Evolutionary conservation across 2,329 filamentous ascomycete species (phyloP).

Genomic region (Aspergillus awamori): DNA sequence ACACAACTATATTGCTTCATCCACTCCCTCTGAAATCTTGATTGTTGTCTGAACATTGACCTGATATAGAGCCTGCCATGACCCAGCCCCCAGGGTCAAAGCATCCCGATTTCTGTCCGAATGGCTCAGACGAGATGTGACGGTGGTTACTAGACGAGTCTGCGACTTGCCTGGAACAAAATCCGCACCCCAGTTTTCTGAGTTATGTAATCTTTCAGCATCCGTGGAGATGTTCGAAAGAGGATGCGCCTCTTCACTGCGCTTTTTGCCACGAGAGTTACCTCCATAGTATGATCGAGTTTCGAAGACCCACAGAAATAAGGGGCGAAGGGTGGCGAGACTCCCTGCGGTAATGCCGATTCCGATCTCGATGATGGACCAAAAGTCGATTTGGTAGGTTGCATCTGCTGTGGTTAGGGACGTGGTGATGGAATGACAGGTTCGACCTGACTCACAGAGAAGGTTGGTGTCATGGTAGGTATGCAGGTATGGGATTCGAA

Average conservation of each 20-base stretch:
- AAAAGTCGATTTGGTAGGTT: slow-evolving; percentile 49
- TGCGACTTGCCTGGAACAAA: not conserved
- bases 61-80: not conserved
- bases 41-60: slow-evolving; percentile 11
- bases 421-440: not conserved
- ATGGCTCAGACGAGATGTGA: not conserved
- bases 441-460: slow-evolving; percentile 23
- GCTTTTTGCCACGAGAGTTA: not conserved
- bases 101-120: not conserved
- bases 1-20: not conserved
- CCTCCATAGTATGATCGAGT: not conserved
- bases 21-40: not conserved
- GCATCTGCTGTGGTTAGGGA: slow-evolving; percentile 37
- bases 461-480: slow-evolving; percentile 26
- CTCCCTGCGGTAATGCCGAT: slow-evolving; percentile 43
- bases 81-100: not conserved
- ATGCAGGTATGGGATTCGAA: slow-evolving; percentile 25
- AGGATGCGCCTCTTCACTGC: not conserved
- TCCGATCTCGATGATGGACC: slow-evolving; percentile 37
- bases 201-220: not conserved
- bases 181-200: slow-evolving; percentile 11
- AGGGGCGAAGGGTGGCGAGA: slow-evolving; percentile 46
- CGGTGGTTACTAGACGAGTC: not conserved
- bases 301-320: slow-evolving; percentile 37
- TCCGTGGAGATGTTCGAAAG: slow-evolving; percentile 3